Evolutionary conservation across 2,329 filamentous ascomycete genomes (phyloP).

Genomic region (Gliomastix tumulicola): DNA sequence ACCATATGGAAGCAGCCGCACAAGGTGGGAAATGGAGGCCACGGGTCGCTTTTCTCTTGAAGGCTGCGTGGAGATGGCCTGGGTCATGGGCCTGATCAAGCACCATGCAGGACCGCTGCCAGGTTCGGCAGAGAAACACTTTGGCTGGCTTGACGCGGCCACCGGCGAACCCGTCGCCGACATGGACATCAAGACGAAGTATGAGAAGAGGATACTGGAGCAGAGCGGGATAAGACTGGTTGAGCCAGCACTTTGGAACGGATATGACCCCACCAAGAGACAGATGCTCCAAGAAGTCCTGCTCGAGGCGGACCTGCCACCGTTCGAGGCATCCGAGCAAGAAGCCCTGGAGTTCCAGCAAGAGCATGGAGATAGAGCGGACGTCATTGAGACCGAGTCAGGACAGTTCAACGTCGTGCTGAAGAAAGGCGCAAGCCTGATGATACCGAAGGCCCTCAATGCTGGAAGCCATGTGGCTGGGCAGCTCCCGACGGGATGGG

Average conservation of each 20-base stretch:
- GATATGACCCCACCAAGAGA: conserved; percentile 98
- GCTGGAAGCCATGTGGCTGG: conserved; percentile 97
- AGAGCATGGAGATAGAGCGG: conserved; percentile 94
- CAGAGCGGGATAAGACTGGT: conserved; percentile 97
- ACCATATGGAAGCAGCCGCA: conserved; percentile 97
- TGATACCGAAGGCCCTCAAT: conserved; percentile 93
- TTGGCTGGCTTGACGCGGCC: conserved; percentile 94
- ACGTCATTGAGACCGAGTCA: conserved; percentile 91
- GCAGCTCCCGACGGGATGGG: conserved; percentile 95
- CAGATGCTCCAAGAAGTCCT: conserved; percentile 96
- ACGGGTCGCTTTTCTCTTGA: conserved; percentile 94
- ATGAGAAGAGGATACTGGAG: conserved; percentile 93
- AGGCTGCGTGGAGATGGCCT: conserved; percentile 98
- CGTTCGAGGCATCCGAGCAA: conserved; percentile 95
- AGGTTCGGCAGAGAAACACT: conserved; percentile 94
- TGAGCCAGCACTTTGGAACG: conserved; percentile 95
- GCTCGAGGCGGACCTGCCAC: conserved; percentile 93
- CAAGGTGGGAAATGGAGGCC: conserved; percentile 98
- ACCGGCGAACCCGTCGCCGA: conserved; percentile 92
- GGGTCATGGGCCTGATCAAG: conserved; percentile 99
- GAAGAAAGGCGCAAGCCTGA: conserved; percentile 89
- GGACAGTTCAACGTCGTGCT: conserved; percentile 92
- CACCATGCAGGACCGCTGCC: conserved; percentile 96
- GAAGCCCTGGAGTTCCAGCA: conserved; percentile 96
- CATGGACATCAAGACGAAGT: conserved; percentile 95